Evolutionary conservation across 768 basidiomycete genomes (phyloP).

Genomic region (Rhizopogon roseolus): DNA sequence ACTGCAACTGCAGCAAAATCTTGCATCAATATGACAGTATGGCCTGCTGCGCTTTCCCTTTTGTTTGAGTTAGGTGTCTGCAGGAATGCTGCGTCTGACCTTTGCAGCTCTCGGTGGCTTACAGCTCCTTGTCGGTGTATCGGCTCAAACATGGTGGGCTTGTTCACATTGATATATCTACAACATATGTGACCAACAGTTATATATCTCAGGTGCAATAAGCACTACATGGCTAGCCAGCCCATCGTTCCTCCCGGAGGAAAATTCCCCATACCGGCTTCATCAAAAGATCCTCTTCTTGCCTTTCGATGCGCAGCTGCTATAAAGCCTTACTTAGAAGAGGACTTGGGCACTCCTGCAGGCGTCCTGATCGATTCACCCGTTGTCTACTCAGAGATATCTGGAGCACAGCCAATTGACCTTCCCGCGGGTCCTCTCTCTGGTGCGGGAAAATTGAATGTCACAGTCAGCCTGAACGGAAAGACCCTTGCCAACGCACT

Average conservation of each 20-base stretch:
- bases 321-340: conserved; percentile 55
- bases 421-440: conserved; percentile 14
- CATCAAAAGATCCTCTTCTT: conserved; percentile 39
- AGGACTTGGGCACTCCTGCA: conserved; percentile 39
- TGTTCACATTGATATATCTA: background rate
- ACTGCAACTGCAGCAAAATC: no score
- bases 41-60: no score
- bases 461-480: conserved; percentile 45
- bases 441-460: conserved; percentile 22
- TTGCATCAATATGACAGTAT: no score
- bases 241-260: conserved; percentile 45
- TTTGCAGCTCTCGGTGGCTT: conserved; percentile 7
- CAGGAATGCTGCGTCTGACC: conserved; percentile 5
- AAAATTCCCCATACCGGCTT: conserved; percentile 36
- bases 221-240: conserved; percentile 45
- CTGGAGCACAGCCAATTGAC: conserved; percentile 40
- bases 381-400: conserved; percentile 42
- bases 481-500: conserved; percentile 34
- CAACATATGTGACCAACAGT: background rate
- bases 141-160: conserved; percentile 27
- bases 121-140: conserved; percentile 10
- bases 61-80: background rate
- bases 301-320: conserved; percentile 56
- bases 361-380: conserved; percentile 51
- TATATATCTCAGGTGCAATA: conserved; percentile 42